Percentiles rank a stretch among this genome's conserved stretches.
phyloP scores from a whole-genome alignment of 768 basidiomycete genomes.

The Panaeolus cyanescens region DNA sequence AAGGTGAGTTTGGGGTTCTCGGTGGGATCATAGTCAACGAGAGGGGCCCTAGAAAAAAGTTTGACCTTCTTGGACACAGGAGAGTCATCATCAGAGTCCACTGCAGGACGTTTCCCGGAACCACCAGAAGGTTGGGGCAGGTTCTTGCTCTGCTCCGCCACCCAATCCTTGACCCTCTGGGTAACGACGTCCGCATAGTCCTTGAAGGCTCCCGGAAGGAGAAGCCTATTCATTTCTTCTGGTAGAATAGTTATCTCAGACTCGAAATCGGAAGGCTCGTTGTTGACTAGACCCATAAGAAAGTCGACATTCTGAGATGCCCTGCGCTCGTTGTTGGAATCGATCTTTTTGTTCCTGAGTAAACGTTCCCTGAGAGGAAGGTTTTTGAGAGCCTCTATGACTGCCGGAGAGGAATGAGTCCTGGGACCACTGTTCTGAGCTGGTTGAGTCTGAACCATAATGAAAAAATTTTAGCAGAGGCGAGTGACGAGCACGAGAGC shows the following conservation, averaged over 20 bases:
- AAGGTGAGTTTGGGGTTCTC: too few species aligned
- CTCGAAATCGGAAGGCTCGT: slow-evolving; percentile 7
- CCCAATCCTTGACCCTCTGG: too few species aligned
- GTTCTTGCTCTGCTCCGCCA: too few species aligned
- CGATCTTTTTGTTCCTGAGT: slow-evolving; percentile 10
- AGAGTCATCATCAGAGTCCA: neutral
- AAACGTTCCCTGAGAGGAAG: neutral
- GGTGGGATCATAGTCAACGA: too few species aligned
- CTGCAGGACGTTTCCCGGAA: neutral
- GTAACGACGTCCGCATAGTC: neutral
- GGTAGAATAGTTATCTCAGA: too few species aligned
- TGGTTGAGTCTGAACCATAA: too few species aligned
- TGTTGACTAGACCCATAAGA: neutral
- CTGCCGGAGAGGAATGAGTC: neutral
- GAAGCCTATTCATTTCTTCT: too few species aligned
- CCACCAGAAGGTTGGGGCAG: neutral
- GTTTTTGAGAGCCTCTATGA: neutral
- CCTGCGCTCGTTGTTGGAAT: slow-evolving; percentile 6
- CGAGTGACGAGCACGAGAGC: too few species aligned
- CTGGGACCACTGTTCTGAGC: too few species aligned
- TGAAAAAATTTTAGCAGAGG: too few species aligned
- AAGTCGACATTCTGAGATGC: neutral
- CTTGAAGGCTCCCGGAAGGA: neutral
- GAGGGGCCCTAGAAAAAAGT: neutral
- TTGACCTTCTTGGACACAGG: slow-evolving; percentile 1